Conservation (phyloP, 2,329 filamentous ascomycete species). For the Nemania sp. region DNA sequence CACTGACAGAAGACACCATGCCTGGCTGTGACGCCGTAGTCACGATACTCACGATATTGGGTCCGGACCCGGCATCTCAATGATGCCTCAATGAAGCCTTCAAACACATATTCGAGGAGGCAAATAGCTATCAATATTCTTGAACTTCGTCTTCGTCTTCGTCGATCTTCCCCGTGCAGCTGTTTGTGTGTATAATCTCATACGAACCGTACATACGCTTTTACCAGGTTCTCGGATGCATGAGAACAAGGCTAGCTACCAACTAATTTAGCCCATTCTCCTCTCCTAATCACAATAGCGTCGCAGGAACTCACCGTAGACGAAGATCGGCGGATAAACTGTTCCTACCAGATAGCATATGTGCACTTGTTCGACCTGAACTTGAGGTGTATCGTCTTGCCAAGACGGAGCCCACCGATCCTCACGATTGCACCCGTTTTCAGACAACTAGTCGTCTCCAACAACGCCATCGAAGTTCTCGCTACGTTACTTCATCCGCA, state of each 20-base stretch:
- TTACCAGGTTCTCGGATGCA: not conserved
- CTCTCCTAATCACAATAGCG: too few species aligned
- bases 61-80: too few species aligned
- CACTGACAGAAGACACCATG: too few species aligned
- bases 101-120: not conserved
- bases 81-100: not conserved
- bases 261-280: too few species aligned
- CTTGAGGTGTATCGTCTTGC: constrained; percentile 3
- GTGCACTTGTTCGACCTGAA: not conserved
- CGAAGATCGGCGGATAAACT: not conserved
- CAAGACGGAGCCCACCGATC: constrained; percentile 2
- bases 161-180: too few species aligned
- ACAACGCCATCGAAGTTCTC: not conserved
- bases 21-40: too few species aligned
- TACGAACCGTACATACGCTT: not conserved
- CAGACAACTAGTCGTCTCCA: not conserved
- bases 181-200: not conserved
- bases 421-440: not conserved
- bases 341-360: too few species aligned
- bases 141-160: too few species aligned
- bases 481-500: constrained; percentile 19
- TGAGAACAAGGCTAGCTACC: not conserved
- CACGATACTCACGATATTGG: too few species aligned
- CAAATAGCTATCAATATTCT: too few species aligned
- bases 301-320: too few species aligned